These are phyloP conservation scores for Dactylellina cionopaga DNA, from an alignment of 2,329 filamentous ascomycete genomes.

Conservation along the genomic window DNA sequence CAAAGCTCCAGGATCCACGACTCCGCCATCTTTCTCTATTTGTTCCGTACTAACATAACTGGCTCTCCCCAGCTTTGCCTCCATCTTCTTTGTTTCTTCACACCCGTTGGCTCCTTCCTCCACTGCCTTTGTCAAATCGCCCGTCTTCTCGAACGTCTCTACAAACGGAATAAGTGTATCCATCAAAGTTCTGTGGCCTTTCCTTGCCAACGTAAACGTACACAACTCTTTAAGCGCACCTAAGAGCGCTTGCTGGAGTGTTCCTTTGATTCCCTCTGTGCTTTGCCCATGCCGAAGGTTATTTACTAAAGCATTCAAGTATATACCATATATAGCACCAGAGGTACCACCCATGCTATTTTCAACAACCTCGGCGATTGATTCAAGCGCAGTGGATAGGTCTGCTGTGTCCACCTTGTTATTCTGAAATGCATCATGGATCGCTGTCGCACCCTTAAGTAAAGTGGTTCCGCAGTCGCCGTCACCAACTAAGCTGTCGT, in stretches of 20 bases:
- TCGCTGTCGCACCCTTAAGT: slow-evolving; percentile 63
- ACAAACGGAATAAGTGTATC: slow-evolving; percentile 69
- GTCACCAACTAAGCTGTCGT: slow-evolving; percentile 65
- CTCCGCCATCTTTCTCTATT: slow-evolving; percentile 63
- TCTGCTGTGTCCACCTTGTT: slow-evolving; percentile 65
- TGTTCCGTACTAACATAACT: slow-evolving; percentile 72
- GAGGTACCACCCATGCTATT: slow-evolving; percentile 60
- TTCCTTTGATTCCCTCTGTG: not conserved
- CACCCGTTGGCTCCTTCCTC: slow-evolving; percentile 70
- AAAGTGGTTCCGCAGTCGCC: slow-evolving; percentile 60
- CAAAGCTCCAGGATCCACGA: slow-evolving; percentile 77
- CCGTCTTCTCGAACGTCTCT: slow-evolving; percentile 63
- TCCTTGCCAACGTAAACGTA: slow-evolving; percentile 68
- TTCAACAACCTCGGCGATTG: slow-evolving; percentile 68
- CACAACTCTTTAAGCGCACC: slow-evolving; percentile 64
- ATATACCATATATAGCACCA: slow-evolving; percentile 59
- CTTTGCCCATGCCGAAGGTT: slow-evolving; percentile 60
- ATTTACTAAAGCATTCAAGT: slow-evolving; percentile 53
- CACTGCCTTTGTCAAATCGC: slow-evolving; percentile 68
- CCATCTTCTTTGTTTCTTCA: slow-evolving; percentile 72
- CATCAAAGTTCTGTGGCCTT: slow-evolving; percentile 69
- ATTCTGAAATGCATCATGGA: slow-evolving; percentile 63
- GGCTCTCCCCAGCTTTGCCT: slow-evolving; percentile 72
- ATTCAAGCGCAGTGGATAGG: slow-evolving; percentile 59
- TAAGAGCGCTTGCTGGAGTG: slow-evolving; percentile 30